Conservation (phyloP, 2,329 filamentous ascomycete species). For the Aspergillus candidus region DNA sequence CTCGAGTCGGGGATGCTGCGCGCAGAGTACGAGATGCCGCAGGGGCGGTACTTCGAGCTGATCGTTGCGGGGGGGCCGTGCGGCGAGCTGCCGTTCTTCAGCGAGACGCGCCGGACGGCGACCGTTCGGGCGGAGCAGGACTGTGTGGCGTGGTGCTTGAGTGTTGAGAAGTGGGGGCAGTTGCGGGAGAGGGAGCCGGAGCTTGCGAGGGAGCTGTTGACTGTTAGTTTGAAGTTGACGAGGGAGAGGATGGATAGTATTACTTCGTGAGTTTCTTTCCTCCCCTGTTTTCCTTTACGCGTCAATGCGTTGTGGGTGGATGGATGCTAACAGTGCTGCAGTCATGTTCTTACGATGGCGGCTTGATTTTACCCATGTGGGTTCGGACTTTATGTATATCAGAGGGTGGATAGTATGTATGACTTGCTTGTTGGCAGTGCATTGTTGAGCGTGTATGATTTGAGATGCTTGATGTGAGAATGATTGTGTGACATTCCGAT, state of each 20-base stretch:
- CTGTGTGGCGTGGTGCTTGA: conserved; percentile 76
- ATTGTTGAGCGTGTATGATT: too few relatives aligned
- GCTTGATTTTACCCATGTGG: conserved; percentile 16
- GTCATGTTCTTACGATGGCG: conserved; percentile 30
- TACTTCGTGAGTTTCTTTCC: conserved; percentile 45
- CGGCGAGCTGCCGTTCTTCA: conserved; percentile 94
- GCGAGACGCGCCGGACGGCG: conserved; percentile 77
- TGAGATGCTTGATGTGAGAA: too few relatives aligned
- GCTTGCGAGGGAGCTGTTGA: conserved; percentile 75
- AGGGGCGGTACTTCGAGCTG: conserved; percentile 81
- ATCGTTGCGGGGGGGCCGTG: conserved; percentile 94
- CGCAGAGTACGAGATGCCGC: conserved; percentile 84
- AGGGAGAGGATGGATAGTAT: conserved; percentile 82
- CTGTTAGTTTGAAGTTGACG: conserved; percentile 85
- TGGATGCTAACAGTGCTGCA: conserved; percentile 6
- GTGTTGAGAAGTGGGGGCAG: conserved; percentile 62
- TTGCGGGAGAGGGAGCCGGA: conserved; percentile 68
- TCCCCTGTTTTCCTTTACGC: too few relatives aligned
- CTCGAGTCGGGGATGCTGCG: conserved; percentile 83
- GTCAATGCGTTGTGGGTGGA: too few relatives aligned
- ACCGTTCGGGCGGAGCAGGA: conserved; percentile 78
- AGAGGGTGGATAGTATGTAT: neutral
- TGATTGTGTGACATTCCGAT: too few relatives aligned
- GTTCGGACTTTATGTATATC: neutral
- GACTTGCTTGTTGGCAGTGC: neutral